These are phyloP conservation scores for Clonostachys byssicola DNA, from an alignment of 2,329 filamentous ascomycete species.

Conservation along the genomic window DNA sequence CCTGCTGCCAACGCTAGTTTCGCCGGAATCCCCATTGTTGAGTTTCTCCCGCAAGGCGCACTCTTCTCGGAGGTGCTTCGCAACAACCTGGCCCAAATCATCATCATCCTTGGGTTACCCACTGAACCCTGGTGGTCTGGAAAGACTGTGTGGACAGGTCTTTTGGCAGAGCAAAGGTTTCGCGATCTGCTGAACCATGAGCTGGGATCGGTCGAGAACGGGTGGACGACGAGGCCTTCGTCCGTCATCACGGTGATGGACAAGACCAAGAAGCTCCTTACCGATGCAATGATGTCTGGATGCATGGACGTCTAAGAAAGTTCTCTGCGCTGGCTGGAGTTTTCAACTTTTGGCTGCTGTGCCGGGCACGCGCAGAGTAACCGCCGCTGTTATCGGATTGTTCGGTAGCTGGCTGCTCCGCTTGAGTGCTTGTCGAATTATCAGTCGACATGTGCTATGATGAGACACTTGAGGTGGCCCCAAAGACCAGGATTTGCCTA, in stretches of 20 bases:
- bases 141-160: conserved; percentile 15
- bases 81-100: conserved; percentile 15
- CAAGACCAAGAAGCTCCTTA: no score
- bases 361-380: no score
- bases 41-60: conserved; percentile 16
- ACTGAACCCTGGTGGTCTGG: conserved; percentile 5
- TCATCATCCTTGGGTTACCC: conserved; percentile 17
- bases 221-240: not conserved
- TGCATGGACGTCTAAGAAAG: no score
- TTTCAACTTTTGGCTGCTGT: no score
- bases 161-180: conserved; percentile 10
- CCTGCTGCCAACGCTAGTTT: conserved; percentile 7
- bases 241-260: no score
- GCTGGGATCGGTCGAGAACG: conserved; percentile 7
- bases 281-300: no score
- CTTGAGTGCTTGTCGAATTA: no score
- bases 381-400: no score
- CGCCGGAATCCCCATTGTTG: conserved; percentile 13
- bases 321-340: no score
- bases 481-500: not conserved
- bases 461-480: not conserved
- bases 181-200: conserved; percentile 16
- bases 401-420: no score
- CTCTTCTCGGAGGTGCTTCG: conserved; percentile 17
- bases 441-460: no score